phyloP scores from a whole-genome alignment of 108 stramenopile genomes.

The Cylindrotheca closterium region DNA sequence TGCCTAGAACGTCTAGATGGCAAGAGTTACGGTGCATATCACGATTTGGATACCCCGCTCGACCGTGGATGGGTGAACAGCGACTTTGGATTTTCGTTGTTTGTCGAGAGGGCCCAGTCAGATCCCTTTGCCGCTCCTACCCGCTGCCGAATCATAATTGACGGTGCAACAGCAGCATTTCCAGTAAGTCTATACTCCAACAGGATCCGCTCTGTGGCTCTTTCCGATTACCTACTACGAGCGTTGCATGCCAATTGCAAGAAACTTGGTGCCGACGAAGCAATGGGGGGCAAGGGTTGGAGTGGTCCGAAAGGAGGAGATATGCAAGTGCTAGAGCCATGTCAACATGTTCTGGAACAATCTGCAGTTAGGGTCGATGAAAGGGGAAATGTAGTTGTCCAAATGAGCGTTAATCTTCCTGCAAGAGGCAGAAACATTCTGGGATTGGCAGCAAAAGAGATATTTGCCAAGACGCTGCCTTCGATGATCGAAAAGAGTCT shows the following conservation, averaged over 20 bases:
- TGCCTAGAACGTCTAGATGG: constrained; percentile 77
- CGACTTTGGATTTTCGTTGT: constrained; percentile 55
- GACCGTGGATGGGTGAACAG: constrained; percentile 56
- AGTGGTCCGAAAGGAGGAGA: constrained; percentile 91
- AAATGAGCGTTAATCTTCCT: constrained; percentile 92
- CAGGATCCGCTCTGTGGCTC: constrained; percentile 63
- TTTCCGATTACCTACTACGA: constrained; percentile 85
- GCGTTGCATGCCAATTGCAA: constrained; percentile 55
- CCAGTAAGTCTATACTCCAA: constrained; percentile 72
- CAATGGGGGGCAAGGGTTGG: constrained; percentile 53
- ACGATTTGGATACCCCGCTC: constrained; percentile 77
- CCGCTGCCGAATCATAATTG: constrained; percentile 75
- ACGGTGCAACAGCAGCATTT: constrained; percentile 60
- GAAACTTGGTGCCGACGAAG: constrained; percentile 77
- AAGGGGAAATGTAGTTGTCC: constrained; percentile 70
- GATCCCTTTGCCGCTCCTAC: constrained; percentile 97
- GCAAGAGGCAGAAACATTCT: constrained; percentile 89
- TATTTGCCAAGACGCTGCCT: constrained; percentile 71
- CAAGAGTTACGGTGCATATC: constrained; percentile 85
- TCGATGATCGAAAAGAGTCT: constrained; percentile 59
- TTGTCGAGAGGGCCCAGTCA: constrained; percentile 80
- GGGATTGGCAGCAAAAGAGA: constrained; percentile 77
- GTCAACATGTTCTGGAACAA: constrained; percentile 91
- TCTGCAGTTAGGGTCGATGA: constrained; percentile 66
- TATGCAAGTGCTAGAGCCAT: constrained; percentile 80